Evolutionary conservation across 768 basidiomycete genomes (phyloP).

Genomic region (Mycena pura): DNA sequence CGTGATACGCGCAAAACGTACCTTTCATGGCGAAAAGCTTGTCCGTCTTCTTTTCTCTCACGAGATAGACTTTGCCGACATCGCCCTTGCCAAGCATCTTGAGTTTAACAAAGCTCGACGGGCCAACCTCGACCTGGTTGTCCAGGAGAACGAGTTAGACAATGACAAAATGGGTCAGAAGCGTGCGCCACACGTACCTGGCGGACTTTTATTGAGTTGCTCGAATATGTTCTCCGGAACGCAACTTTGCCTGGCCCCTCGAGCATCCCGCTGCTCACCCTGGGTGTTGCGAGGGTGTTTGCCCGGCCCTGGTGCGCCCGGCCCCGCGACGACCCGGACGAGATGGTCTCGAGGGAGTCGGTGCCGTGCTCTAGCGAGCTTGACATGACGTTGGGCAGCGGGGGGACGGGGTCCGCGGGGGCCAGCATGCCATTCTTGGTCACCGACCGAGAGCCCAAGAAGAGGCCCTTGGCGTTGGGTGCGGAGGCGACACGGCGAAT

Average conservation of each 20-base stretch:
- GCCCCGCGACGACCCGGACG: slow-evolving; percentile 75
- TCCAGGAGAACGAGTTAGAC: slow-evolving; percentile 5
- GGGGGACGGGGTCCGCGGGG: slow-evolving; percentile 66
- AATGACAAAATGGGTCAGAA: slow-evolving; percentile 20
- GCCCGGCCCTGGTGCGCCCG: slow-evolving; percentile 52
- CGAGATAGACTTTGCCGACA: slow-evolving; percentile 97
- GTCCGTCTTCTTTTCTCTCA: slow-evolving; percentile 95
- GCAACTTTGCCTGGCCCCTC: slow-evolving; percentile 68
- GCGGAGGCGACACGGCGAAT: slow-evolving; percentile 96
- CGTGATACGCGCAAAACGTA: slow-evolving; percentile 43
- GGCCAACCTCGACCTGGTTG: slow-evolving; percentile 89
- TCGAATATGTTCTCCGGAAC: slow-evolving; percentile 95
- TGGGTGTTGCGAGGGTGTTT: slow-evolving; percentile 44
- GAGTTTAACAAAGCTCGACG: slow-evolving; percentile 94
- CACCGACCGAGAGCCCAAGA: slow-evolving; percentile 67
- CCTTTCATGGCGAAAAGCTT: slow-evolving; percentile 99
- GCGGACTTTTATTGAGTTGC: slow-evolving; percentile 94
- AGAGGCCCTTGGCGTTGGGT: slow-evolving; percentile 93
- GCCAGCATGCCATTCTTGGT: slow-evolving; percentile 83
- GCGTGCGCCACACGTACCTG: slow-evolving; percentile 58
- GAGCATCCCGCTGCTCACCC: slow-evolving; percentile 50
- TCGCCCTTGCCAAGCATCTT: slow-evolving; percentile 99
- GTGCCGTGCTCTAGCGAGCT: slow-evolving; percentile 64
- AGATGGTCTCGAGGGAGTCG: slow-evolving; percentile 79
- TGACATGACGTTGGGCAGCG: slow-evolving; percentile 56